Conservation (phyloP, 345 rosid genomes). For the Cardamine resedifolia region DNA sequence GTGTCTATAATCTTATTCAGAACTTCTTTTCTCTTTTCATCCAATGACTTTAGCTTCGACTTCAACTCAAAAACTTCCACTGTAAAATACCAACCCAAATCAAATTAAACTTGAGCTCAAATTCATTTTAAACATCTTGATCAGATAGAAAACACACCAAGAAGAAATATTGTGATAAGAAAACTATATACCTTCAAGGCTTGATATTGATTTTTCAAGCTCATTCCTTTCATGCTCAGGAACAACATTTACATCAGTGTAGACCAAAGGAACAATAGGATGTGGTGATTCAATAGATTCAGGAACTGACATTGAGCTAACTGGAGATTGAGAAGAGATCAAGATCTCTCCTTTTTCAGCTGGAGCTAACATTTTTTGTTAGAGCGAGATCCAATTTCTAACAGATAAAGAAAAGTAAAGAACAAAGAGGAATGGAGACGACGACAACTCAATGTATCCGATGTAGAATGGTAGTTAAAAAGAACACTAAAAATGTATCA, state of each 20-base stretch:
- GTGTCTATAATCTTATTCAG: conserved; percentile 71
- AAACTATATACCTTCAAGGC: conserved; percentile 56
- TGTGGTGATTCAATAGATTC: conserved; percentile 48
- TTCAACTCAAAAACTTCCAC: conserved; percentile 60
- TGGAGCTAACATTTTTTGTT: conserved; percentile 39
- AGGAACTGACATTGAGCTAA: conserved; percentile 34
- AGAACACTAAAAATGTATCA: conserved; percentile 12
- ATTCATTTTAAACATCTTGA: background rate
- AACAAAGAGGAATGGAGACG: conserved; percentile 26
- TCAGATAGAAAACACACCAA: background rate
- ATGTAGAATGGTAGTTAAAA: conserved; percentile 35
- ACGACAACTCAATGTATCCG: conserved; percentile 24
- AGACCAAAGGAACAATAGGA: conserved; percentile 38
- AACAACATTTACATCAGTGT: conserved; percentile 67
- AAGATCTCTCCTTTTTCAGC: conserved; percentile 47
- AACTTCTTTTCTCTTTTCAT: conserved; percentile 60
- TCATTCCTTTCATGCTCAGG: conserved; percentile 73
- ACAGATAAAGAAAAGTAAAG: conserved; percentile 12
- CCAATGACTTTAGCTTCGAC: conserved; percentile 56
- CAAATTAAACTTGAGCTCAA: background rate
- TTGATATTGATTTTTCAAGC: conserved; percentile 57
- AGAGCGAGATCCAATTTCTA: conserved; percentile 33
- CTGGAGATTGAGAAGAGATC: conserved; percentile 31
- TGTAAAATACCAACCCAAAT: conserved; percentile 37
- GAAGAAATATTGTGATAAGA: background rate